A percentile compares a stretch with the other conserved stretches of the same genome.
phyloP scores from a whole-genome alignment of 495 filamentous ascomycete species.

The Talaromyces proteolyticus region DNA sequence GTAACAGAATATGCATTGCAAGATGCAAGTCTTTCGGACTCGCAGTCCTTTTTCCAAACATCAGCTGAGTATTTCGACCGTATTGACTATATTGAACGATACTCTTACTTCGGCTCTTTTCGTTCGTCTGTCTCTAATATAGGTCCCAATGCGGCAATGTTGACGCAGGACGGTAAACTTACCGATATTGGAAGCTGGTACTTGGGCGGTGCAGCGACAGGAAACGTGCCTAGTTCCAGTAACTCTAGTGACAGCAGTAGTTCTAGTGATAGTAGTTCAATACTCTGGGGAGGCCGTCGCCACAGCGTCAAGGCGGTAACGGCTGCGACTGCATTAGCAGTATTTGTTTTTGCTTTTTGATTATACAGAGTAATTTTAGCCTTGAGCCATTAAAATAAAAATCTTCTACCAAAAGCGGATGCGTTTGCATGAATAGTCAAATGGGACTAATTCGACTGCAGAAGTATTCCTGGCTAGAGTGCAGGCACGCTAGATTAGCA shows the following conservation, averaged over 20 bases:
- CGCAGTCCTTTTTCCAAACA: constrained; percentile 60
- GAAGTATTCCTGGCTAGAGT: no score
- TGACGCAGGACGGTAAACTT: constrained; percentile 52
- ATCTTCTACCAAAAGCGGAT: no score
- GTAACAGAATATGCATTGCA: constrained; percentile 64
- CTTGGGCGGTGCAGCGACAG: constrained; percentile 48
- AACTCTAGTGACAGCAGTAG: background rate
- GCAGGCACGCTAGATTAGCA: no score
- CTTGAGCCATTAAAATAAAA: no score
- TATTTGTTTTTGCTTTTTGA: no score
- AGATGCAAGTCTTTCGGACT: constrained; percentile 38
- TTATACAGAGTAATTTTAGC: no score
- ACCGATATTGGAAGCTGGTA: constrained; percentile 76
- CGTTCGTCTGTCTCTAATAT: constrained; percentile 60
- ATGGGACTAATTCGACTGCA: no score
- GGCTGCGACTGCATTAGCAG: no score
- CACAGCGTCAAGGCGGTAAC: no score
- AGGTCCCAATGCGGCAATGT: constrained; percentile 60
- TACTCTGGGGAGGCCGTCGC: no score
- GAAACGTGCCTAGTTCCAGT: constrained; percentile 19
- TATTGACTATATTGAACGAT: constrained; percentile 52
- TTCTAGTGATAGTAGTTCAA: constrained; percentile 1
- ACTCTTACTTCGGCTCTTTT: constrained; percentile 72
- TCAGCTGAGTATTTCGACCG: constrained; percentile 59
- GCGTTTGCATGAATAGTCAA: no score